These are phyloP conservation scores for Solanum pimpinellifolium DNA, from an alignment of 257 asterid species.

Conservation along the genomic window DNA sequence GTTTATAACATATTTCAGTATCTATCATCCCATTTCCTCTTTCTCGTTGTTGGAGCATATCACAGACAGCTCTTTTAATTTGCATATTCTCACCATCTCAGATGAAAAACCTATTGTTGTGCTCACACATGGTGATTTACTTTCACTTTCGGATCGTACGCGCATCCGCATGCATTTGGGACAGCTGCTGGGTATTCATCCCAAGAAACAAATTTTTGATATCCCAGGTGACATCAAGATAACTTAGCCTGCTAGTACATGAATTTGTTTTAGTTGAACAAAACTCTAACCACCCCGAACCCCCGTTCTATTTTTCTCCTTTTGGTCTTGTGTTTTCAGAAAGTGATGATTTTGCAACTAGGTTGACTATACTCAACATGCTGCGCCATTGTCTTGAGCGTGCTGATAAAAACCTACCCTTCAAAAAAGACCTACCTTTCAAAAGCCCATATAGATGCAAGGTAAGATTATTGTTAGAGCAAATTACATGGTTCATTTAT, in stretches of 20 bases:
- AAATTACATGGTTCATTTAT: not conserved
- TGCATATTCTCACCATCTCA: slow-evolving; percentile 10
- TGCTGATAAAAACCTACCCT: slow-evolving; percentile 60
- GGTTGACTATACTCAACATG: slow-evolving; percentile 40
- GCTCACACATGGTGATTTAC: slow-evolving; percentile 82
- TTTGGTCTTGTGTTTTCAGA: slow-evolving; percentile 26
- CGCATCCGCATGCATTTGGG: slow-evolving; percentile 49
- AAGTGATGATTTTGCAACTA: slow-evolving; percentile 29
- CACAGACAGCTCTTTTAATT: not conserved
- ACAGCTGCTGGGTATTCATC: slow-evolving; percentile 59
- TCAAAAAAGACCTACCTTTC: not conserved
- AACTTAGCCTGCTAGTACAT: not conserved
- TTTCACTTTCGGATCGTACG: slow-evolving; percentile 46
- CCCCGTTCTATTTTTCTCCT: not conserved
- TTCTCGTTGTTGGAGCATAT: not conserved
- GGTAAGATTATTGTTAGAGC: slow-evolving; percentile 22
- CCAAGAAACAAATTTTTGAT: slow-evolving; percentile 61
- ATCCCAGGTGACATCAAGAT: slow-evolving; percentile 48
- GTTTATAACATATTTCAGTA: not conserved
- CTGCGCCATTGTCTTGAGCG: slow-evolving; percentile 51
- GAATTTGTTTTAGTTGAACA: not conserved
- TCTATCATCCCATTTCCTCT: not conserved
- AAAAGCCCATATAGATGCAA: slow-evolving; percentile 9
- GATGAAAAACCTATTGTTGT: slow-evolving; percentile 87
- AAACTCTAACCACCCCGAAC: not conserved